phyloP scores from a whole-genome alignment of 2,329 filamentous ascomycete species.

The Fusarium scirpi region DNA sequence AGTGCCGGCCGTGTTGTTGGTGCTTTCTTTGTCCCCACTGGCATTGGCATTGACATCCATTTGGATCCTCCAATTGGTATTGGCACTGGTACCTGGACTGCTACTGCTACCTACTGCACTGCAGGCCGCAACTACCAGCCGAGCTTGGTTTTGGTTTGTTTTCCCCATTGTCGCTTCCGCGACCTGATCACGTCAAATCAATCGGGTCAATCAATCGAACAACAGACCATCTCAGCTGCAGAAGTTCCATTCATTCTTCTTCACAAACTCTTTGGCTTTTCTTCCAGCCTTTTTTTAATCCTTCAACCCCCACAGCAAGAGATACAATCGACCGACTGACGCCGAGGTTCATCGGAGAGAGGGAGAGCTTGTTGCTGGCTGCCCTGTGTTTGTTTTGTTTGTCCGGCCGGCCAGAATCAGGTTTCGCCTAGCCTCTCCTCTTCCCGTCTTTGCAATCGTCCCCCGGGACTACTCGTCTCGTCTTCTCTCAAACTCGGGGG shows the following conservation, averaged over 20 bases:
- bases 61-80: background rate
- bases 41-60: background rate
- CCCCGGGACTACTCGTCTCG: conserved; percentile 20
- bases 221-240: conserved; percentile 19
- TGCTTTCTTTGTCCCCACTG: conserved; percentile 35
- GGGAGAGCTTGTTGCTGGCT: conserved; percentile 13
- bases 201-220: conserved; percentile 11
- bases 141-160: conserved; percentile 24
- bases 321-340: conserved; percentile 28
- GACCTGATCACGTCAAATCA: conserved; percentile 13
- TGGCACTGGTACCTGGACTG: background rate
- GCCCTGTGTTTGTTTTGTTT: conserved; percentile 22
- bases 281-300: background rate
- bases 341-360: conserved; percentile 25
- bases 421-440: conserved; percentile 36
- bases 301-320: conserved; percentile 9
- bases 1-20: conserved; percentile 20
- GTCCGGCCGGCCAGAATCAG: conserved; percentile 31
- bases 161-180: conserved; percentile 28
- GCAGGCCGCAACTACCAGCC: conserved; percentile 34
- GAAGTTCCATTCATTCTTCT: conserved; percentile 16
- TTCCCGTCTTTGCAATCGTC: conserved; percentile 35
- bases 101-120: background rate
- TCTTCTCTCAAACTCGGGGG: conserved; percentile 29
- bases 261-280: conserved; percentile 7